Conservation (phyloP, 495 filamentous ascomycete species). For the Lasiosphaeriaceae sp. region DNA sequence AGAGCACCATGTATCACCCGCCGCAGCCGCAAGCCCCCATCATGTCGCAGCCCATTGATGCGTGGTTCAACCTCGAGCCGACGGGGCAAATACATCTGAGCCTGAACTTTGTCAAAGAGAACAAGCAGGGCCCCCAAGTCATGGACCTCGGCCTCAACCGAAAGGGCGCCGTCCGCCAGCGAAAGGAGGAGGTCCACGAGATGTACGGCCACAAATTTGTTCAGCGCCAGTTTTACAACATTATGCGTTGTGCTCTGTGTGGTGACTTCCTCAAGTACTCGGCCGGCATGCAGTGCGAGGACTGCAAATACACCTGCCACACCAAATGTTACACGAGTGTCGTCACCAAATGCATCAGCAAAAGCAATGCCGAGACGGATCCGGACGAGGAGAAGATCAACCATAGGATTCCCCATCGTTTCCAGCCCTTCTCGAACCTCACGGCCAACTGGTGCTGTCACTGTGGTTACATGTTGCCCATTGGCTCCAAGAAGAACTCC, state of each 20-base stretch:
- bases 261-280: constrained; percentile 98
- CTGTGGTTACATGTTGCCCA: constrained; percentile 95
- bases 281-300: constrained; percentile 96
- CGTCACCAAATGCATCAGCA: constrained; percentile 99
- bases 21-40: constrained; percentile 30
- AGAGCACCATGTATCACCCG: constrained; percentile 15
- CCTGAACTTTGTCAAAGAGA: constrained; percentile 69
- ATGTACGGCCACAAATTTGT: constrained; percentile 99
- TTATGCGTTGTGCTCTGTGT: constrained; percentile 98
- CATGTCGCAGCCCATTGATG: constrained; percentile 73
- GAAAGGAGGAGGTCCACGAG: constrained; percentile 95
- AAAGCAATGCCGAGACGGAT: constrained; percentile 96
- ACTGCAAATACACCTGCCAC: constrained; percentile 99
- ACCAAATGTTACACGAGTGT: constrained; percentile 94
- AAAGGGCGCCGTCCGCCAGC: constrained; percentile 93
- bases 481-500: constrained; percentile 83
- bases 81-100: constrained; percentile 79
- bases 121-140: constrained; percentile 47
- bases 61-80: constrained; percentile 96
- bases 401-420: constrained; percentile 96
- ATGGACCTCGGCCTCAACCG: constrained; percentile 87
- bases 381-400: constrained; percentile 99
- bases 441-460: constrained; percentile 99
- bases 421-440: constrained; percentile 89
- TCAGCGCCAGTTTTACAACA: constrained; percentile 98